Evolutionary conservation across 805 yeast genomes (phyloP), one percentile per base, ranked within the genome.

Genomic region (Candida lessepsii): DNA sequence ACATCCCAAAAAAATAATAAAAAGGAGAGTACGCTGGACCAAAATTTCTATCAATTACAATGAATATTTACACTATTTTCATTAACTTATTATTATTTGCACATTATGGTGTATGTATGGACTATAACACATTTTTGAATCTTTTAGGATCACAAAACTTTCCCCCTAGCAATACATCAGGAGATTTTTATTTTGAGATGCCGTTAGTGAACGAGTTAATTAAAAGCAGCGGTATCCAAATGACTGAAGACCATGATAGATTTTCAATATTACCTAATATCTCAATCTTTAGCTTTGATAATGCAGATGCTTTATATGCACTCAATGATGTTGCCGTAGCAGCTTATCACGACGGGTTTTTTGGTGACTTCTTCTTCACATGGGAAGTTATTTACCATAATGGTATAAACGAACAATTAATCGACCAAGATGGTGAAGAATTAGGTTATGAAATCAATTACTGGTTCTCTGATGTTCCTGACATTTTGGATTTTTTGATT

Each of bases 371-470:
- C 24, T 29, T 29, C n/a, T 18, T 18, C 9, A 4, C n/a, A 11
- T 29, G 33, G 33, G 33, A 29, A 29, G 33, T 29, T 4, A 29
- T 29, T 14, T 8, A 29, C n/a, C 33, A 29, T 29, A 29, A 29
- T 11, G 33, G 33, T 10, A 4, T 10, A 4, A 29, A 23, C 5
- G 15, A 9, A 11, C 33, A 29, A 18, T 9, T 29, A 4, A 29
- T 10, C 5, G 15, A 29, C 6, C 3, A 10, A 18, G 9, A 4
- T n/a, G n/a, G n/a, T 29, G 24, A 15, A 5, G 33, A 29, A n/a
- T 29, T 29, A 9, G 33, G 15, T 11, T n/a, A 29, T 18, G 33
- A 29, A 29, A 29, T 29, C 14, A 10, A 18, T 9, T 15, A 29
- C 5, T 18, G 13, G 23, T 29, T 29, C 9, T 15, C 33, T 14